Evolutionary conservation across 148 eudicot genomes (phyloP).

Genomic region (Gaultheria prostrata): DNA sequence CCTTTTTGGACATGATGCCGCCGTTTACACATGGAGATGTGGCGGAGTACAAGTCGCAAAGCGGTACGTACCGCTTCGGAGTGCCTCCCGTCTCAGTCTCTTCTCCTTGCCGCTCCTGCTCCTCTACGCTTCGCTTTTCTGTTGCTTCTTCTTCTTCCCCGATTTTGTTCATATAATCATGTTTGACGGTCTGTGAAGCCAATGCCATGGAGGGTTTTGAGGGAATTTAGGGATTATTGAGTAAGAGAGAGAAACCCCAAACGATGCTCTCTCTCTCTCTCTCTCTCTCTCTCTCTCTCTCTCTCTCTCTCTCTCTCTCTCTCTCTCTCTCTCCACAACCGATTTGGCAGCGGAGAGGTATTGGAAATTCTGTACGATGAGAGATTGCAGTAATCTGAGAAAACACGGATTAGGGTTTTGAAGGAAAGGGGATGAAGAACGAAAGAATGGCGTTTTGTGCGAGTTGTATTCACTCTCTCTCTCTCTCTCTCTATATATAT

Average conservation of each 20-base stretch:
- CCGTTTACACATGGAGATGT: conserved; percentile 49
- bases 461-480: background rate
- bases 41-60: conserved; percentile 62
- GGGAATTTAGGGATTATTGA: background rate
- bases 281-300: background rate
- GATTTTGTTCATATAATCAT: background rate
- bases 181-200: conserved; percentile 20
- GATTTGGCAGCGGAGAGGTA: background rate
- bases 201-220: conserved; percentile 34
- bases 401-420: background rate
- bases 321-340: background rate
- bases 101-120: conserved; percentile 17
- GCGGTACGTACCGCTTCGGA: conserved; percentile 54
- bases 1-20: conserved; percentile 50
- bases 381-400: background rate
- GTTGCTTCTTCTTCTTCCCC: conserved; percentile 3
- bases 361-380: background rate
- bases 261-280: background rate
- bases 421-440: background rate
- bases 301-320: background rate
- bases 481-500: background rate
- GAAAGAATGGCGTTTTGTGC: background rate
- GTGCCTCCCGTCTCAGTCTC: conserved; percentile 38
- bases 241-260: background rate
- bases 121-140: background rate